Percentiles rank a stretch among this genome's conserved stretches.
phyloP scores from a whole-genome alignment of 768 basidiomycete genomes.

The Tylopilus sp. region DNA sequence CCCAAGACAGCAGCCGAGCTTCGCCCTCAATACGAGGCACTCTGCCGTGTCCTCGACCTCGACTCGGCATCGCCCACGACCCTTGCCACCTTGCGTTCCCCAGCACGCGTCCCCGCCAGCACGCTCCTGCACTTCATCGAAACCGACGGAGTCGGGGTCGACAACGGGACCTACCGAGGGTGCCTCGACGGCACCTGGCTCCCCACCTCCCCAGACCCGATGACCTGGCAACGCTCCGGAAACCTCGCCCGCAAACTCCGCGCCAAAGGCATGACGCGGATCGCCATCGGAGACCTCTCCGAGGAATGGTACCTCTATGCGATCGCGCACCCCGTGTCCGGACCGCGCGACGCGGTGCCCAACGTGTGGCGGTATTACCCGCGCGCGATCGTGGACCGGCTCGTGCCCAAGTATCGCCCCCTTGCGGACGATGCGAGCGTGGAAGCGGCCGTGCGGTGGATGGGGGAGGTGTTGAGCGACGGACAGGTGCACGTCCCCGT shows the following conservation, averaged over 20 bases:
- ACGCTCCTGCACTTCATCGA: constrained; percentile 58
- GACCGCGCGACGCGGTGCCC: constrained; percentile 47
- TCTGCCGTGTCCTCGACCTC: constrained; percentile 53
- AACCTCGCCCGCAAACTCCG: constrained; percentile 50
- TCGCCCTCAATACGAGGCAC: constrained; percentile 57
- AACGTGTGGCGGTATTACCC: constrained; percentile 65
- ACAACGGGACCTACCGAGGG: constrained; percentile 66
- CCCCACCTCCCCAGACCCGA: constrained; percentile 47
- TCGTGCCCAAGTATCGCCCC: constrained; percentile 43
- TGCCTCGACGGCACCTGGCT: constrained; percentile 62
- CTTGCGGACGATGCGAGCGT: constrained; percentile 38
- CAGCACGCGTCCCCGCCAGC: constrained; percentile 43
- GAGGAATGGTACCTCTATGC: constrained; percentile 81
- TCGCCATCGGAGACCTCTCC: constrained; percentile 64
- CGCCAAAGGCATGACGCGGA: constrained; percentile 55
- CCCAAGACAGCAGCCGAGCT: constrained; percentile 60
- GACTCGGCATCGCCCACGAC: constrained; percentile 50
- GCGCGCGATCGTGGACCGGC: constrained; percentile 38
- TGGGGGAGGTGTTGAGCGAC: constrained; percentile 58
- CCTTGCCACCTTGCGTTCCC: constrained; percentile 50
- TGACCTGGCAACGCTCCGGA: constrained; percentile 67
- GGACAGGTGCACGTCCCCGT: constrained; percentile 69
- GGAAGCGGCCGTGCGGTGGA: constrained; percentile 44
- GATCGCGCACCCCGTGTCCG: constrained; percentile 57
- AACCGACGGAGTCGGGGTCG: constrained; percentile 46